These are phyloP conservation scores for Turnera subulata DNA, from an alignment of 345 rosid genomes.

Conservation along the genomic window DNA sequence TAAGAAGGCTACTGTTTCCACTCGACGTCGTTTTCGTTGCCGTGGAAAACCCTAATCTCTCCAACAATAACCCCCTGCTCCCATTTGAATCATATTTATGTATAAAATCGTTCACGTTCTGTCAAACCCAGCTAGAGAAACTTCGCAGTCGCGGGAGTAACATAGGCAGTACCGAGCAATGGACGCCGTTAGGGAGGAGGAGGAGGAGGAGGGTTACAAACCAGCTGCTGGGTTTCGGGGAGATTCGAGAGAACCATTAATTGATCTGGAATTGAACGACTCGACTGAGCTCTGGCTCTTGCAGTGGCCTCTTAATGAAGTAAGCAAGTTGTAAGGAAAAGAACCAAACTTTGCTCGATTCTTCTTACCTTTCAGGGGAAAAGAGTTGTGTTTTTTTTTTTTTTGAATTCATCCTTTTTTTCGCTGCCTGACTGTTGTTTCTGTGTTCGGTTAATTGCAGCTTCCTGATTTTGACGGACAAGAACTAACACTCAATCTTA, in stretches of 20 bases:
- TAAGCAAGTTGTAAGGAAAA: too few species aligned
- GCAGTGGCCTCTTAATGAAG: constrained; percentile 65
- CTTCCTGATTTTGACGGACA: constrained; percentile 54
- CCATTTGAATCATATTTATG: too few species aligned
- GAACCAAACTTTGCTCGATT: too few species aligned
- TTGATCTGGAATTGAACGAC: constrained; percentile 28
- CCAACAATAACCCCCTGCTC: too few species aligned
- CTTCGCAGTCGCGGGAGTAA: too few species aligned
- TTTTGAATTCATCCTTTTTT: background rate
- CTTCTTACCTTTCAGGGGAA: too few species aligned
- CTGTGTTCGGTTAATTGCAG: constrained; percentile 29
- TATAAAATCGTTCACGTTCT: too few species aligned
- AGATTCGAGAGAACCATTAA: constrained; percentile 36
- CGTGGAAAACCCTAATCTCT: too few species aligned
- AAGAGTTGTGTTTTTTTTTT: background rate
- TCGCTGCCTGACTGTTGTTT: background rate
- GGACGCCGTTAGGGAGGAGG: constrained; percentile 13
- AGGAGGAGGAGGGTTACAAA: constrained; percentile 19
- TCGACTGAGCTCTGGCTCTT: constrained; percentile 78
- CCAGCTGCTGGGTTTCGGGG: constrained; percentile 43
- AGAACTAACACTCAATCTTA: constrained; percentile 43
- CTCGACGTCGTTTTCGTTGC: too few species aligned
- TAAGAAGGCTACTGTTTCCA: too few species aligned
- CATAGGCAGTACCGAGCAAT: constrained; percentile 5
- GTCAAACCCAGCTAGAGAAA: too few species aligned